A percentile compares a stretch with the other conserved stretches of the same genome.
These are phyloP conservation scores for Eremothecium coryli DNA, from an alignment of 1,139 yeast genomes.

Conservation along the genomic window DNA sequence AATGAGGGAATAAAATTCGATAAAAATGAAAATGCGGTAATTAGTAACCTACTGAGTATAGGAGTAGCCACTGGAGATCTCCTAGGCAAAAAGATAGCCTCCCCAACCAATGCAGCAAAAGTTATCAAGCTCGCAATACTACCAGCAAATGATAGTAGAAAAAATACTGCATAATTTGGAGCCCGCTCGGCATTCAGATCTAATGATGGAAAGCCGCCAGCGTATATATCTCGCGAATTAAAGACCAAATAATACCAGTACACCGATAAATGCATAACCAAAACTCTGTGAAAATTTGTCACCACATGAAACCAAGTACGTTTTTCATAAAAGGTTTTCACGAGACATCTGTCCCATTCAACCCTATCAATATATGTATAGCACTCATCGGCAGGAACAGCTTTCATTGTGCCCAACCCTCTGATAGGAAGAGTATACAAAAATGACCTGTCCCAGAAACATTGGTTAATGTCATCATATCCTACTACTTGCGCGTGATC, in stretches of 20 bases:
- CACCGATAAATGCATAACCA: slow-evolving; percentile 50
- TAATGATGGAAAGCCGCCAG: slow-evolving; percentile 35
- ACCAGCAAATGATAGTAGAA: slow-evolving; percentile 46
- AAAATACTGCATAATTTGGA: slow-evolving; percentile 37
- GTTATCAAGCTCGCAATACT: slow-evolving; percentile 39
- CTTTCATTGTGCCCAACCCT: slow-evolving; percentile 33
- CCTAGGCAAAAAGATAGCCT: slow-evolving; percentile 44
- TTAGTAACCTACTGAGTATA: slow-evolving; percentile 35
- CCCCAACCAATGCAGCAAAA: slow-evolving; percentile 37
- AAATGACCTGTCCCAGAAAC: slow-evolving; percentile 50
- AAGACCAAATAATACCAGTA: slow-evolving; percentile 53
- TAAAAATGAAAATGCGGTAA: slow-evolving; percentile 7
- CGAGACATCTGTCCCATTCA: slow-evolving; percentile 43
- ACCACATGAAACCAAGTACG: slow-evolving; percentile 54
- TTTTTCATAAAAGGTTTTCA: slow-evolving; percentile 47
- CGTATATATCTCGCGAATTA: slow-evolving; percentile 48
- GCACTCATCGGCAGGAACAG: slow-evolving; percentile 39
- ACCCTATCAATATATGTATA: slow-evolving; percentile 38
- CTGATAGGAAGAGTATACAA: slow-evolving; percentile 36
- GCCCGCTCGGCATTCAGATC: slow-evolving; percentile 43
- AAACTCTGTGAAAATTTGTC: slow-evolving; percentile 50
- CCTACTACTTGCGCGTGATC: slow-evolving; percentile 50
- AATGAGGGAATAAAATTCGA: slow-evolving; percentile 3
- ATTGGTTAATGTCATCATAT: slow-evolving; percentile 56
- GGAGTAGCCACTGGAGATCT: slow-evolving; percentile 42